Percentiles rank a stretch among this genome's conserved stretches.
Conservation (phyloP, 2,329 filamentous ascomycete species). For the Arthroderma sp. region DNA sequence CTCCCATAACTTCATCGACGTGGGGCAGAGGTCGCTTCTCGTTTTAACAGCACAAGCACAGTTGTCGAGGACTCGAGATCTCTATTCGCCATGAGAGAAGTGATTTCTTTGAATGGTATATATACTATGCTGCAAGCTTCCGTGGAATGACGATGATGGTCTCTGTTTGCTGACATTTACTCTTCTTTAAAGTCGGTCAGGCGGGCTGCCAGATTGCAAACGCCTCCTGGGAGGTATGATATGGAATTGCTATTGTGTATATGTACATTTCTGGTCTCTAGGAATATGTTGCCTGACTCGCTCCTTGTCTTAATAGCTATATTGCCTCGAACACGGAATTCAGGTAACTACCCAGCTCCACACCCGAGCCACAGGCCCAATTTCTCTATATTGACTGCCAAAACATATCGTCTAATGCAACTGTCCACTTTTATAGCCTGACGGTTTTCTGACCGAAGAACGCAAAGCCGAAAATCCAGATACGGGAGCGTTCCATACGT, state of each 20-base stretch:
- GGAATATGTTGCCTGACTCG: conserved; percentile 22
- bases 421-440: conserved; percentile 50
- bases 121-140: conserved; percentile 31
- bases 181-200: conserved; percentile 67
- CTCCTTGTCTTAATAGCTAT: conserved; percentile 56
- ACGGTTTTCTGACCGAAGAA: conserved; percentile 97
- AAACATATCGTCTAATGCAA: not conserved
- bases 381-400: not conserved
- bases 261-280: conserved; percentile 18
- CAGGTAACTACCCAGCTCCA: conserved; percentile 53
- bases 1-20: not conserved
- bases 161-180: not conserved
- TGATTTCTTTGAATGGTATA: conserved; percentile 96
- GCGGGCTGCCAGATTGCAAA: conserved; percentile 99
- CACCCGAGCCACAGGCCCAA: not conserved
- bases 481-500: conserved; percentile 98
- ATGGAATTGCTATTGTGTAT: not conserved
- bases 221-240: conserved; percentile 95
- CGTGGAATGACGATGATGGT: conserved; percentile 40
- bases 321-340: conserved; percentile 99
- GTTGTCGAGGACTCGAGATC: not conserved
- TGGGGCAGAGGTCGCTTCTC: not conserved
- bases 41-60: not conserved
- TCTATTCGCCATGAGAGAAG: conserved; percentile 68
- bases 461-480: conserved; percentile 74